phyloP scores from a whole-genome alignment of 2,329 filamentous ascomycete genomes.

The Phoma sp. region DNA sequence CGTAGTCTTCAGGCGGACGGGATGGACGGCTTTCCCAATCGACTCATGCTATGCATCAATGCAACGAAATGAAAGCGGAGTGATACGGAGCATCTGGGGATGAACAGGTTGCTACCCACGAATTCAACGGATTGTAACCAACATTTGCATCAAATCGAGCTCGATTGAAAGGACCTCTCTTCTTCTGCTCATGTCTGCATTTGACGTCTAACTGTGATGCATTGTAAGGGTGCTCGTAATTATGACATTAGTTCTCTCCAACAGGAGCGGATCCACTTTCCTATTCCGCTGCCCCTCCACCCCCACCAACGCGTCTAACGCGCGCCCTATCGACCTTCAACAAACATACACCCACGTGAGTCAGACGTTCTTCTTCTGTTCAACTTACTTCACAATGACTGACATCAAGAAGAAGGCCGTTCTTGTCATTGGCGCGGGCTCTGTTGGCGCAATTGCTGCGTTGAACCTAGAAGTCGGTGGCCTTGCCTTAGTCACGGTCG shows the following conservation, averaged over 20 bases:
- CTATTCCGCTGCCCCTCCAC: slow-evolving; percentile 32
- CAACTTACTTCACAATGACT: slow-evolving; percentile 30
- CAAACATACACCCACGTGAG: slow-evolving; percentile 1
- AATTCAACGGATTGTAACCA: slow-evolving; percentile 49
- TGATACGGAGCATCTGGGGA: slow-evolving; percentile 40
- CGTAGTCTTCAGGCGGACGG: slow-evolving; percentile 48
- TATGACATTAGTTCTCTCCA: not conserved
- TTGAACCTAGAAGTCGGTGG: slow-evolving; percentile 62
- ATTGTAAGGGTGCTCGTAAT: too few relatives aligned
- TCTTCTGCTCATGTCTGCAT: not conserved
- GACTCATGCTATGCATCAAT: slow-evolving; percentile 43
- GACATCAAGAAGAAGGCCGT: slow-evolving; percentile 46
- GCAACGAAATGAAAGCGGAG: slow-evolving; percentile 37
- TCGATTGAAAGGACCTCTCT: slow-evolving; percentile 43
- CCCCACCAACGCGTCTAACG: slow-evolving; percentile 28
- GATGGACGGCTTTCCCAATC: slow-evolving; percentile 46
- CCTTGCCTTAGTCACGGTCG: slow-evolving; percentile 60
- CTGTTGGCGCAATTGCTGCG: slow-evolving; percentile 64
- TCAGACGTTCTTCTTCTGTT: not conserved
- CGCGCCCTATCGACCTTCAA: slow-evolving; percentile 12
- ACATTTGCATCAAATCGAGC: slow-evolving; percentile 52
- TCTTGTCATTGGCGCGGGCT: slow-evolving; percentile 63
- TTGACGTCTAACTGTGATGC: too few relatives aligned
- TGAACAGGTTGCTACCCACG: slow-evolving; percentile 44
- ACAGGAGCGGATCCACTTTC: slow-evolving; percentile 1